These are phyloP conservation scores for Dunaliella primolecta DNA, from an alignment of 139 green algal genomes.

Conservation along the genomic window DNA sequence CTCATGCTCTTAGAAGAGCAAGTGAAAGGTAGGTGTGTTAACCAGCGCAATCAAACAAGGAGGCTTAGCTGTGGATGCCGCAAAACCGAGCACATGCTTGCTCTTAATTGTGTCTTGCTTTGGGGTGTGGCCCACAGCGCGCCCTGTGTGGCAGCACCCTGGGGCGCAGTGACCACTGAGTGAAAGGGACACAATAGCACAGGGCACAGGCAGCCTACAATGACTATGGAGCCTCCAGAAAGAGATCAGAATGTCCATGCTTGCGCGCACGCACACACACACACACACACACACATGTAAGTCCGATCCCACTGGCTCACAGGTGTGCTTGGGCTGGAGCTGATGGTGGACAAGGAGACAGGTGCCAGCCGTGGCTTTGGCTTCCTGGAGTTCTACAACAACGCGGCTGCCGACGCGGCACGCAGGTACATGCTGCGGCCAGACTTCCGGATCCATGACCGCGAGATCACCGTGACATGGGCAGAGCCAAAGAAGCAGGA, in stretches of 20 bases:
- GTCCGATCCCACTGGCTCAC: no score
- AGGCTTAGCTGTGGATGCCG: no score
- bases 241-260: background rate
- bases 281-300: background rate
- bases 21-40: conserved; percentile 26
- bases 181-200: no score
- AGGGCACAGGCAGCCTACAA: no score
- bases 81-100: no score
- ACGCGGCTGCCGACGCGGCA: conserved; percentile 68
- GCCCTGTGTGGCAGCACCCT: no score
- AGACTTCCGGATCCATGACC: conserved; percentile 47
- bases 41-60: no score
- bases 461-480: conserved; percentile 67
- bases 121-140: no score
- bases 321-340: conserved; percentile 59
- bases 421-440: conserved; percentile 53
- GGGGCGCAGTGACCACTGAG: no score
- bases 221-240: no score
- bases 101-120: no score
- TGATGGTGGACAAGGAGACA: conserved; percentile 64
- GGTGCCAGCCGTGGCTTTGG: conserved; percentile 80
- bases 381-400: conserved; percentile 91
- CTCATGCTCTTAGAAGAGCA: conserved; percentile 26
- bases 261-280: background rate
- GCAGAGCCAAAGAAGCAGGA: no score